Evolutionary conservation across 106 monocot genomes (phyloP), one percentile per base, ranked within the genome.

Genomic region (Phalaenopsis equestris): DNA sequence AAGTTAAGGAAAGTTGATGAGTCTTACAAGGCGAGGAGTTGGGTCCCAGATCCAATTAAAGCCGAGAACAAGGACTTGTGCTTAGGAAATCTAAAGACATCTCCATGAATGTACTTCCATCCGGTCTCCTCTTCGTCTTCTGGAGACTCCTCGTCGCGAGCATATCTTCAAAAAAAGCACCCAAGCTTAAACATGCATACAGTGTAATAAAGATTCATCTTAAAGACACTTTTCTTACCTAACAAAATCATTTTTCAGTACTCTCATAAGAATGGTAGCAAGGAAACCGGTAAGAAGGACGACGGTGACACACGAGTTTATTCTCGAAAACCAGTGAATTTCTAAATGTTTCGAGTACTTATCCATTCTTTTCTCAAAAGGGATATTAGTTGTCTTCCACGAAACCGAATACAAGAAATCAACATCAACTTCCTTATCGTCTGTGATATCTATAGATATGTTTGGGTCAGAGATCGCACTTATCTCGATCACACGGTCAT

Each of bases 71-170:
- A 79, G 70, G 93, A 93, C 57, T 88, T 93, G 77, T 93, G 55
- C 47, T 86, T 78, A 45, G 93, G 93, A 70, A 88, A 93, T 72
- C 93, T 78, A 78, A 93, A 93, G 37, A 93, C 88, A 78, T 93
- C 93, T 10, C 93, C 93, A 76, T 93, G 93, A 75, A 92, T 92
- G 80, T 92, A 92, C 72, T 92, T 92, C 92, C 92, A 92, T 73
- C 92, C 92, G n/a, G 84, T 88, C 78, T 90, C 93, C 78, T 90
- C 93, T 83, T 93, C 88, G 73, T 93, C 93, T 42, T 93, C 93
- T 41, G 79, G 81, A 65, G 93, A 24, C 81, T 90, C 93, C 16
- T 90, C 93, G 56, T 90, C 88, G 79, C 84, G 84, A 3, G 93
- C 85, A 73, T 90, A 93, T 70, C 93, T 93, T 72, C 36, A 61